Conservation (phyloP, 148 eudicot species). For the Drosera capensis region DNA sequence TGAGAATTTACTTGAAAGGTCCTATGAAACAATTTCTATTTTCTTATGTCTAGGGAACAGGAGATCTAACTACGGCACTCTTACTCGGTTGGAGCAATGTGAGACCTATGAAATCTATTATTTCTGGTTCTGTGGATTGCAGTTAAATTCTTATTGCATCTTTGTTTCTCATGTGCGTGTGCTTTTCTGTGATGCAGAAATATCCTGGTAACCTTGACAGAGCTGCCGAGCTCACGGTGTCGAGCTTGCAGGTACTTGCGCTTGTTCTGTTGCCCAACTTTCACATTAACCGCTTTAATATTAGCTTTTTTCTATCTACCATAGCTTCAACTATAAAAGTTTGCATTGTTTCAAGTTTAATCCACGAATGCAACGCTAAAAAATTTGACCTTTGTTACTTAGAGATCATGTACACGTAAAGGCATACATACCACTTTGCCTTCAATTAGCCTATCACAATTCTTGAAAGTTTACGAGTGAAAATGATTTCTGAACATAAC, state of each 20-base stretch:
- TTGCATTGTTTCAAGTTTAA: no score
- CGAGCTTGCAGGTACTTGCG: constrained; percentile 71
- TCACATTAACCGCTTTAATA: no score
- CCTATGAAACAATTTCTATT: no score
- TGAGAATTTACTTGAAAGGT: background rate
- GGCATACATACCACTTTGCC: no score
- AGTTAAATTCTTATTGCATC: background rate
- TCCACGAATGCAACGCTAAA: no score
- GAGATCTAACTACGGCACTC: constrained; percentile 79
- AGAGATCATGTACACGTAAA: no score
- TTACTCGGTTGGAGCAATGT: constrained; percentile 99
- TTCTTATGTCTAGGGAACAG: constrained; percentile 62
- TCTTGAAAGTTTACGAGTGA: background rate
- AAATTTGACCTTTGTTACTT: no score
- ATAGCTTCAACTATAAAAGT: background rate
- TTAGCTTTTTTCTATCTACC: no score
- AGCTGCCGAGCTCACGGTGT: constrained; percentile 84
- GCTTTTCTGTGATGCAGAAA: constrained; percentile 35
- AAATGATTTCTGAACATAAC: background rate
- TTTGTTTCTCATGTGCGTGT: constrained; percentile 8
- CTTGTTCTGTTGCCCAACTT: no score
- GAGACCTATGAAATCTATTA: constrained; percentile 12
- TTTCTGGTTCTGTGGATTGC: constrained; percentile 3
- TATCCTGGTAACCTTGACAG: constrained; percentile 57
- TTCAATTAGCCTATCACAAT: no score